Percentiles rank a stretch among this genome's conserved stretches.
Conservation (phyloP, 192 early-diverging fungal species). For the Fimicolochytrium jonesii region DNA sequence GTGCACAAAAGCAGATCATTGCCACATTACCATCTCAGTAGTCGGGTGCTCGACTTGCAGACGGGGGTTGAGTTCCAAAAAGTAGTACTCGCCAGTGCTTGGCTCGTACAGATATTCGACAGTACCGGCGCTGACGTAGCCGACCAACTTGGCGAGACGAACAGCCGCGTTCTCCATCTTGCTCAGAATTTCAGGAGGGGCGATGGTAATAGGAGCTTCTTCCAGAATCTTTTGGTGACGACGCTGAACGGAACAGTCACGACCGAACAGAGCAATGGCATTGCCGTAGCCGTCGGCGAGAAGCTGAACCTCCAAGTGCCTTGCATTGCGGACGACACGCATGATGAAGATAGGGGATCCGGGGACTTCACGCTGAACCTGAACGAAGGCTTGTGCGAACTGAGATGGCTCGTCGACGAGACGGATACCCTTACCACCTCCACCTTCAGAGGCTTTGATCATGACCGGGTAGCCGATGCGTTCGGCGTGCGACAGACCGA, state of each 20-base stretch:
- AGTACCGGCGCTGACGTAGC: conserved; percentile 75
- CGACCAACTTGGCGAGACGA: conserved; percentile 86
- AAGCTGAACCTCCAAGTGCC: conserved; percentile 96
- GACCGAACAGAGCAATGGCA: conserved; percentile 96
- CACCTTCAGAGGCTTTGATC: conserved; percentile 99
- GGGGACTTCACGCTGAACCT: conserved; percentile 91
- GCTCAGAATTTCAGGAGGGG: conserved; percentile 56
- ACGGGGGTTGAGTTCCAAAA: conserved; percentile 96
- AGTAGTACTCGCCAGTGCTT: conserved; percentile 83
- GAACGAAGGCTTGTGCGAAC: conserved; percentile 76
- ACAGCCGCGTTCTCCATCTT: conserved; percentile 98
- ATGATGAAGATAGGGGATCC: conserved; percentile 98
- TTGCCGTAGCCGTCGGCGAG: conserved; percentile 96
- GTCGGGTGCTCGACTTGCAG: conserved; percentile 99
- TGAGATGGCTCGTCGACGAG: conserved; percentile 72
- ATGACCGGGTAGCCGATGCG: conserved; percentile 96
- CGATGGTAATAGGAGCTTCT: conserved; percentile 90
- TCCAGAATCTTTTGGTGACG: conserved; percentile 99
- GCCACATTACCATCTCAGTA: conserved; percentile 83
- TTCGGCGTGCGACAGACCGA: conserved; percentile 79
- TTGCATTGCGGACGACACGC: conserved; percentile 90
- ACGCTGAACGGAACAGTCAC: conserved; percentile 97
- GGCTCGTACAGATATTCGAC: conserved; percentile 95
- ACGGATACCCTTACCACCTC: conserved; percentile 98
- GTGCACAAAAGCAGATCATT: background rate